Conservation (phyloP, 225 moss, liverwort and hornwort genomes). For the Sphagnum tenellum region DNA sequence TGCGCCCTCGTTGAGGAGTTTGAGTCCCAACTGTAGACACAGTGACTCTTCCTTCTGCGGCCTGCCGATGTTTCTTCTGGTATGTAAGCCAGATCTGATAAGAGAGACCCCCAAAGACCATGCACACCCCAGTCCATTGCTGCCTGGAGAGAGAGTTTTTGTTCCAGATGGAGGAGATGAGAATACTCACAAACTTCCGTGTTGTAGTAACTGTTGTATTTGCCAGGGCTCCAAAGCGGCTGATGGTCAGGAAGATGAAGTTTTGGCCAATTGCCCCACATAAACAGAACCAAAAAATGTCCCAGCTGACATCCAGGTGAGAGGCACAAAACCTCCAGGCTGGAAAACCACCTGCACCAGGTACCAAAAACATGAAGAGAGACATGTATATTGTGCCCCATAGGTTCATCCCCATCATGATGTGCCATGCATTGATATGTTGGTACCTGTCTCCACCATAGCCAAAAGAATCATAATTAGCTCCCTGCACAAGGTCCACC, state of each 20-base stretch:
- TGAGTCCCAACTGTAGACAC: no score
- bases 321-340: conserved; percentile 34
- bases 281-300: conserved; percentile 42
- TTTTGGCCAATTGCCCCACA: conserved; percentile 50
- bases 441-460: conserved; percentile 58
- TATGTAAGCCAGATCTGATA: conserved; percentile 34
- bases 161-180: conserved; percentile 44
- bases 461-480: background rate
- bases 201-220: conserved; percentile 48
- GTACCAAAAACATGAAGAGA: conserved; percentile 65
- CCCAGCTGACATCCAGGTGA: conserved; percentile 40
- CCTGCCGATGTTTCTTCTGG: background rate
- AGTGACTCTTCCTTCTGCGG: no score
- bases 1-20: no score
- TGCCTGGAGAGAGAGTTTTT: conserved; percentile 26
- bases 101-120: conserved; percentile 37
- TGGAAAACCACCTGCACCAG: conserved; percentile 57
- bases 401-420: conserved; percentile 97
- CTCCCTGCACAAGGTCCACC: background rate
- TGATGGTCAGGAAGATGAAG: conserved; percentile 51
- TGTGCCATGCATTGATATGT: conserved; percentile 76
- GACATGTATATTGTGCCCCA: conserved; percentile 79
- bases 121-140: conserved; percentile 40
- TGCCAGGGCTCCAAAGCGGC: conserved; percentile 37
- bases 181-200: conserved; percentile 49